Base-by-base conservation (phyloP, 257 asterid species). In the Paraleonurus japonicus region DNA sequence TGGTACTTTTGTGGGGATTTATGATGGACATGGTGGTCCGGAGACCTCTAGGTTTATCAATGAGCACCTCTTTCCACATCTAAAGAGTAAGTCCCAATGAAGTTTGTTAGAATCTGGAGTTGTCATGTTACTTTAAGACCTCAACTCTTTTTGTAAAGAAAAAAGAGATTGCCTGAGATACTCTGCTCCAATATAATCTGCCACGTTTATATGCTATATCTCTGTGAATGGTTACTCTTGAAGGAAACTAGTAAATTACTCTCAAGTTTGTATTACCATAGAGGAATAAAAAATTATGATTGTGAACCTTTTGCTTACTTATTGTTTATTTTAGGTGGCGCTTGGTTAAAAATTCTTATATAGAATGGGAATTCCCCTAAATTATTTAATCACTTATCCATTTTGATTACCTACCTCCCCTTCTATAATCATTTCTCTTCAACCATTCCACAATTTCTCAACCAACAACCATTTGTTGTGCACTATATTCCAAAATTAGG, bases 11-110 rank as follows among this genome's bases (percentile, higher is more conserved):
- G 93, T 91, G 61, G 97, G 97, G 75, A 80, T 91, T 73, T 89
- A 89, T 69, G 97, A 91, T 69, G 97, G 97, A 24, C 97, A 91
- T 75, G 96, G 97, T 27, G 97, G 97, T 30, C 96, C 95, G 2
- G 93, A 89, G 73, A 80, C 95, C 57, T 87, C 97, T 35, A 82
- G 97, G 54, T 91, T 84, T 67, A 82, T 89, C 69, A 89, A 88
- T 32, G 92, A 87, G 22, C 83, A 91, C 78, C 86, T 91, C 82
- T 89, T 87, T 75, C 90, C 79, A 27, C 92, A 90, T 81, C 80
- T 89, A 71, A 88, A 85, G 87, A 87, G 97, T 91, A 80, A 77
- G 88, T 77, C 11, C 50, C 39, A 22, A 10, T 20, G 30, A 45
- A 55, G 73, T 74, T 54, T 53, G 43, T 28, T 54, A 54, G 69